Evolutionary conservation across 192 early-diverging fungal genomes (phyloP).

Genomic region (Coemansia interrupta): DNA sequence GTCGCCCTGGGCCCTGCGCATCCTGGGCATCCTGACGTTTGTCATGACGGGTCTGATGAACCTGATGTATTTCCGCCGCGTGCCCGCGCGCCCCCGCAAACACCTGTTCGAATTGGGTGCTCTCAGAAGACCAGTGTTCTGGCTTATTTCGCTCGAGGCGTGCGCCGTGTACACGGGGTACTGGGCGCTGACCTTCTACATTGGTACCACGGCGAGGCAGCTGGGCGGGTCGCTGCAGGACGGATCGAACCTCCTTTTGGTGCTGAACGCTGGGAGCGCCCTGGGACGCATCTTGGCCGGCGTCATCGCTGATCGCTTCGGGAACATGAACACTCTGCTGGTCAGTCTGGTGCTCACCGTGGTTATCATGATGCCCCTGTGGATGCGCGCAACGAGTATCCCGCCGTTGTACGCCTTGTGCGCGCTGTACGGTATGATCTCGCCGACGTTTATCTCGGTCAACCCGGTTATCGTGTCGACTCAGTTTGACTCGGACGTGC

Average conservation of each 20-base stretch:
- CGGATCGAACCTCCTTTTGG: constrained; percentile 35
- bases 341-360: constrained; percentile 20
- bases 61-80: constrained; percentile 29
- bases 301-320: constrained; percentile 31
- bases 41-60: constrained; percentile 32
- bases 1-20: constrained; percentile 62
- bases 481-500: constrained; percentile 23
- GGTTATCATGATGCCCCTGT: constrained; percentile 33
- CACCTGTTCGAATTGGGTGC: constrained; percentile 26
- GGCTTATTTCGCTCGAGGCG: constrained; percentile 30
- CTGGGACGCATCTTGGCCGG: constrained; percentile 38
- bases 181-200: constrained; percentile 43
- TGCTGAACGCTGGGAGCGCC: constrained; percentile 33
- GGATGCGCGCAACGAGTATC: constrained; percentile 33
- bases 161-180: constrained; percentile 46
- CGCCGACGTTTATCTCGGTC: constrained; percentile 44
- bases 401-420: constrained; percentile 35
- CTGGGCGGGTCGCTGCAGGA: constrained; percentile 23
- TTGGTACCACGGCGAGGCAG: constrained; percentile 27
- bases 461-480: constrained; percentile 41
- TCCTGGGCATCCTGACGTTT: constrained; percentile 58
- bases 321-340: constrained; percentile 38
- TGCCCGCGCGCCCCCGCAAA: constrained; percentile 53
- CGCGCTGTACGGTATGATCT: constrained; percentile 34
- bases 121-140: constrained; percentile 28